Evolutionary conservation across 2,329 filamentous ascomycete species (phyloP), one percentile per base, ranked within the genome.

Genomic region (Drechslerella dactyloides): DNA sequence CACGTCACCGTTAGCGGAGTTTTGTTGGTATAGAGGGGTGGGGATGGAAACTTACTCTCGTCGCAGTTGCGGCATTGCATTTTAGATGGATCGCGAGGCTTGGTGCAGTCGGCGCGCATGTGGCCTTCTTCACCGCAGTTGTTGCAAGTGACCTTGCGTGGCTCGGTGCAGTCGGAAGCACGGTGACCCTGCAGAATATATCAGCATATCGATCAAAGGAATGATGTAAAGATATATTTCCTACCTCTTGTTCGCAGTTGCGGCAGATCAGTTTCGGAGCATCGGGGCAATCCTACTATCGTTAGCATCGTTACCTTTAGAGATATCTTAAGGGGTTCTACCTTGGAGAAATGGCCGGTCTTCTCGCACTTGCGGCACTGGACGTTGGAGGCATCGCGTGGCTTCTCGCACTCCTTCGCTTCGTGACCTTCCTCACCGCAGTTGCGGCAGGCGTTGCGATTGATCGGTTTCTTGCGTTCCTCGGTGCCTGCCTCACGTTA

Each of bases 341-440:
- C 62, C 62, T 68, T 73, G 23, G 69, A 66, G 58, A 68, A 66
- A 51, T 73, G 69, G 3, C 69, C 69, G 5, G 35, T 62, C 44
- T 73, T 68, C 44, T 73, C 62, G 35, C 69, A 73, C 56, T 86
- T 88, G 75, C 84, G 85, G 78, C 87, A 90, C 77, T 89, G 86
- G 0, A 89, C 83, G 58, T 84, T 83, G 27, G 83, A 84, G 35
- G 86, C 83, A 30, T 85, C 80, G 55, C 89, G 85, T 23, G 85
- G 84, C n/a, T 81, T 79, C 2, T 85, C 83, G 76, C 86, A 77
- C 11, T 77, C 75, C 15, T 75, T 70, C n/a, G 74, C 59, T 30
- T 69, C 73, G 21, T 77, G 75, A 2, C 75, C 75, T 53, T 76
- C 74, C 27, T 76, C 73, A 52, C 68, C 65, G 56, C 75, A 77